Evolutionary conservation across 2,329 filamentous ascomycete genomes (phyloP).

Genomic region (Diplodia seriata): DNA sequence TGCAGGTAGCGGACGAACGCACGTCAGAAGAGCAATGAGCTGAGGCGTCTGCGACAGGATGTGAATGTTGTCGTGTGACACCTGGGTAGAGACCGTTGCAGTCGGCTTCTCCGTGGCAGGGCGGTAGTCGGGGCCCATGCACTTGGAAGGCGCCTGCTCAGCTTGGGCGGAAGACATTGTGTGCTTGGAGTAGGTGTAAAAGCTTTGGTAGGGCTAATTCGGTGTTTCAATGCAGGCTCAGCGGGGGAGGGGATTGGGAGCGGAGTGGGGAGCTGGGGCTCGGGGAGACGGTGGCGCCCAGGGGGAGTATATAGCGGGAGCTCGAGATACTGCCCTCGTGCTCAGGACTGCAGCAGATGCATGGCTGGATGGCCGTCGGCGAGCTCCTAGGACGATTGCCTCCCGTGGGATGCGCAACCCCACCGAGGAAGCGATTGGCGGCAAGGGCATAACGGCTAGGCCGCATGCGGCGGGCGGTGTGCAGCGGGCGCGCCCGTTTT

Average conservation of each 20-base stretch:
- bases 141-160: conserved; percentile 58
- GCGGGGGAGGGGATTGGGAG: neutral
- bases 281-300: conserved; percentile 12
- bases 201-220: conserved; percentile 14
- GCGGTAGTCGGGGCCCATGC: conserved; percentile 81
- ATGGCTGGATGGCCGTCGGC: conserved; percentile 41
- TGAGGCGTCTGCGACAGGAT: conserved; percentile 93
- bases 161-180: conserved; percentile 36
- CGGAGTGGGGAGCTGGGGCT: neutral
- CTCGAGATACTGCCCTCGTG: conserved; percentile 20
- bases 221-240: neutral
- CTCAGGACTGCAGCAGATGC: conserved; percentile 23
- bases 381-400: conserved; percentile 38
- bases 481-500: conserved; percentile 12
- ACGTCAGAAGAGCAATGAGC: conserved; percentile 97
- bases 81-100: conserved; percentile 84
- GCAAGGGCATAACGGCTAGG: conserved; percentile 32
- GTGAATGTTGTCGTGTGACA: conserved; percentile 85
- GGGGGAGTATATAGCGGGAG: conserved; percentile 16
- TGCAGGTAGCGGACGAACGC: conserved; percentile 55
- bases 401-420: conserved; percentile 28
- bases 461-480: conserved; percentile 37
- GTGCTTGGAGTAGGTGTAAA: conserved; percentile 2
- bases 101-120: conserved; percentile 78
- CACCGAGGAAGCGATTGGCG: conserved; percentile 32